A percentile compares a stretch with the other conserved stretches of the same genome.
Conservation (phyloP, 2,329 filamentous ascomycete species). For the Coleophoma eucalyptorum region DNA sequence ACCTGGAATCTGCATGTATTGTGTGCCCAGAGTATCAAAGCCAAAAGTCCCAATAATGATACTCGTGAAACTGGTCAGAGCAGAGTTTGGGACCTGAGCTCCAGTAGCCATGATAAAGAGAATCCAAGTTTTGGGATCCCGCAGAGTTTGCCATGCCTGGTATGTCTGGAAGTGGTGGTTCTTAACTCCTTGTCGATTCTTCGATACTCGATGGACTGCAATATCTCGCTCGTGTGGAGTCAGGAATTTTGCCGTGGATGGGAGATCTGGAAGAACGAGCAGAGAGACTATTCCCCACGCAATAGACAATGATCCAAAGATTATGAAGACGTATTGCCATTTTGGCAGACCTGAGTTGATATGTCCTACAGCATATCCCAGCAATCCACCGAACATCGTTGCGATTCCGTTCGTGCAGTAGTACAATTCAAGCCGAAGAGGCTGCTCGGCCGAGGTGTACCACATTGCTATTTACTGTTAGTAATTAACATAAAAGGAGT, state of each 20-base stretch:
- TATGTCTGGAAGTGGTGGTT: conserved; percentile 43
- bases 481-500: not conserved
- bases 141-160: conserved; percentile 41
- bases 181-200: conserved; percentile 50
- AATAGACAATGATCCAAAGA: conserved; percentile 52
- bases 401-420: conserved; percentile 56
- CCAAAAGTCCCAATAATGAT: conserved; percentile 22
- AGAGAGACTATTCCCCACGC: conserved; percentile 51
- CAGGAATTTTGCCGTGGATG: conserved; percentile 59
- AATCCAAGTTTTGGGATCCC: conserved; percentile 57
- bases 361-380: conserved; percentile 47
- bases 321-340: conserved; percentile 57
- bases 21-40: conserved; percentile 42
- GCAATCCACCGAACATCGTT: conserved; percentile 53
- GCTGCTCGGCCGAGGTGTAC: conserved; percentile 41
- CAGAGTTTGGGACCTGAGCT: conserved; percentile 52
- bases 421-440: conserved; percentile 47
- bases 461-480: conserved; percentile 39
- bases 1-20: conserved; percentile 57
- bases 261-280: conserved; percentile 57
- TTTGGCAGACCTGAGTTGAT: conserved; percentile 44
- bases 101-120: conserved; percentile 47
- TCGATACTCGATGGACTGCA: conserved; percentile 46
- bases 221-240: conserved; percentile 50
- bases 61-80: conserved; percentile 43